Conservation (phyloP, 179 eudicot genomes). For the Vitellaria paradoxa region DNA sequence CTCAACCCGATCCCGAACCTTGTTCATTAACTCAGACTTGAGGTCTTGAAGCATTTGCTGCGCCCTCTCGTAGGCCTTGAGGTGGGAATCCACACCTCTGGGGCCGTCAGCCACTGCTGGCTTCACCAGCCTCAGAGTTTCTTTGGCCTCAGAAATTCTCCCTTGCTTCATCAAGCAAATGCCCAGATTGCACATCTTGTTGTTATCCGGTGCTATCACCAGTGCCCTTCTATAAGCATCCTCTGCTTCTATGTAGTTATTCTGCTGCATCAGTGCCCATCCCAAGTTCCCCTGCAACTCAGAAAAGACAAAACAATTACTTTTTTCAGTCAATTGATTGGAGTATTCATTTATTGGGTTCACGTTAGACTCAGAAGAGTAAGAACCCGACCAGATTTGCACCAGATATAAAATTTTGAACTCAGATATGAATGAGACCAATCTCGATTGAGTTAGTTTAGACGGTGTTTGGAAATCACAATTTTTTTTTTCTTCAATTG, state of each 20-base stretch:
- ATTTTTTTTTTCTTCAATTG: too few species aligned
- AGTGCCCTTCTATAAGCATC: constrained; percentile 90
- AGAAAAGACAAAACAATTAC: too few species aligned
- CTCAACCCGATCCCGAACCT: constrained; percentile 53
- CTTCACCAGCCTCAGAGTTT: constrained; percentile 66
- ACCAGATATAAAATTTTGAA: too few species aligned
- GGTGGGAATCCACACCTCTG: constrained; percentile 90
- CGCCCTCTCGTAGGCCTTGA: constrained; percentile 94
- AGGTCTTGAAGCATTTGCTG: constrained; percentile 88
- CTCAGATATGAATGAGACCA: too few species aligned
- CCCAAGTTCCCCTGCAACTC: constrained; percentile 80
- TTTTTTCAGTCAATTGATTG: background rate
- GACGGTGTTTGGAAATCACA: too few species aligned
- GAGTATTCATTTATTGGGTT: too few species aligned
- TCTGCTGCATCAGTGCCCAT: constrained; percentile 93
- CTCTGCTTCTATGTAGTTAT: constrained; percentile 84
- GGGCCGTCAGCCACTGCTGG: constrained; percentile 81
- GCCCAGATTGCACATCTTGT: constrained; percentile 93
- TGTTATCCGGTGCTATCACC: constrained; percentile 75
- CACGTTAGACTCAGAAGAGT: too few species aligned
- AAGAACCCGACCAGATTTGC: too few species aligned
- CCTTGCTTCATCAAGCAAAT: constrained; percentile 94
- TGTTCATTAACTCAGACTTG: constrained; percentile 79
- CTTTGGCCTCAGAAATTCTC: constrained; percentile 75
- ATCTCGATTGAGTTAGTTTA: too few species aligned